Percentiles rank a stretch among this genome's conserved stretches.
Conservation (phyloP, 495 filamentous ascomycete species). For the Chaetomium fimeti region DNA sequence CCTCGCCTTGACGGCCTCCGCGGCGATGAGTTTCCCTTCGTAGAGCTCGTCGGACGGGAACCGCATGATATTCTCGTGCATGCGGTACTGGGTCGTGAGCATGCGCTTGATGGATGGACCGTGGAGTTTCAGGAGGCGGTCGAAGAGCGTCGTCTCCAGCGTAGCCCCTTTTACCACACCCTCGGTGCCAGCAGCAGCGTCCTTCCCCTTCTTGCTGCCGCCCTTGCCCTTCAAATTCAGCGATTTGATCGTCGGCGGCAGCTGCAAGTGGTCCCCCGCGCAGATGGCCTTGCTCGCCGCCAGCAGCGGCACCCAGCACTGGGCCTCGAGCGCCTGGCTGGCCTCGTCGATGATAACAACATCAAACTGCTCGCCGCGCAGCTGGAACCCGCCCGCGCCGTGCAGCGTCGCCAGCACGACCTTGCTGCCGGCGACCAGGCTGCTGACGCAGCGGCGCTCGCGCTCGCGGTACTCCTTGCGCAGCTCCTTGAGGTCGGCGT, state of each 20-base stretch:
- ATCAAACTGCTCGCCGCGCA: constrained; percentile 80
- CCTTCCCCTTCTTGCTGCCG: constrained; percentile 30
- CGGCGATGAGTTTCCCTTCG: constrained; percentile 73
- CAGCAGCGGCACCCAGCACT: constrained; percentile 95
- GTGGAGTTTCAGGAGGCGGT: constrained; percentile 78
- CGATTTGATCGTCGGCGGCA: constrained; percentile 93
- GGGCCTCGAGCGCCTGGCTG: constrained; percentile 91
- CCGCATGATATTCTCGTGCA: constrained; percentile 93
- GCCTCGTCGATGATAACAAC: constrained; percentile 95
- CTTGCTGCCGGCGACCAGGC: constrained; percentile 71
- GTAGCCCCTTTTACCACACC: constrained; percentile 49
- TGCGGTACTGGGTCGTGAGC: constrained; percentile 97
- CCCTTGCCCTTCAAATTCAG: constrained; percentile 54
- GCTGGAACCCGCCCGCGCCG: constrained; percentile 83
- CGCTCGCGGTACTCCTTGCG: constrained; percentile 85
- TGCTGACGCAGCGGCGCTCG: constrained; percentile 74
- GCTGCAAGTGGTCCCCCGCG: constrained; percentile 90
- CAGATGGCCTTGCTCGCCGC: constrained; percentile 80
- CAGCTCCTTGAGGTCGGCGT: constrained; percentile 77
- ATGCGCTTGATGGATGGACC: constrained; percentile 84
- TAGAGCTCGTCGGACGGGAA: constrained; percentile 92
- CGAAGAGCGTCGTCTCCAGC: constrained; percentile 87
- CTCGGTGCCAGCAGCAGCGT: constrained; percentile 21
- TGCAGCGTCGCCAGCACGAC: constrained; percentile 92
- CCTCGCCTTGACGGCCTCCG: constrained; percentile 68